Percentiles rank a stretch among this genome's conserved stretches.
phyloP scores from a whole-genome alignment of 164 flowering plant genomes.

The Magnolia officinalis region DNA sequence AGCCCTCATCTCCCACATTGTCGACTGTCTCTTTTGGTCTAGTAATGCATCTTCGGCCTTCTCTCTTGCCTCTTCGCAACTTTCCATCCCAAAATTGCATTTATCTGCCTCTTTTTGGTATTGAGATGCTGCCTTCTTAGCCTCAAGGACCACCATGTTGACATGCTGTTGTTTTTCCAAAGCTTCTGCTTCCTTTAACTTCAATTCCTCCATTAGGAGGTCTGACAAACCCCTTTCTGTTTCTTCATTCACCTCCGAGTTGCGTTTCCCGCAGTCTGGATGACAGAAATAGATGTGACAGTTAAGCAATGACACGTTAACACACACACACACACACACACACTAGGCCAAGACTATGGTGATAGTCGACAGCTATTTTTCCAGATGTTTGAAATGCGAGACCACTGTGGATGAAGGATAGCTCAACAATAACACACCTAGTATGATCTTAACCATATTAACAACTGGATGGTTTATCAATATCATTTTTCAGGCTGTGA shows the following conservation, averaged over 20 bases:
- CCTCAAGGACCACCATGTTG: constrained; percentile 53
- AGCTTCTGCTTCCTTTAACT: constrained; percentile 44
- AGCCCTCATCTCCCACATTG: constrained; percentile 76
- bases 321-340: too few species aligned
- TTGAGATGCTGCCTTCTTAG: constrained; percentile 81
- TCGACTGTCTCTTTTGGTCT: constrained; percentile 60
- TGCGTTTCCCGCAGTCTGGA: constrained; percentile 59
- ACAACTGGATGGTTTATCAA: too few species aligned
- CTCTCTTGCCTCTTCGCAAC: constrained; percentile 92
- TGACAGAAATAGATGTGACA: not conserved
- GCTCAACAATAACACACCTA: too few species aligned
- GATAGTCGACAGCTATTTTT: too few species aligned
- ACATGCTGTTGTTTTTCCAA: constrained; percentile 41
- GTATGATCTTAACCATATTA: too few species aligned
- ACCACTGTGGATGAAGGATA: too few species aligned
- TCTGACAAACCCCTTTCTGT: constrained; percentile 43
- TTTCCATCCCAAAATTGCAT: constrained; percentile 95
- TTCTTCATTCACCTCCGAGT: constrained; percentile 50
- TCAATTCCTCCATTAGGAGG: constrained; percentile 43
- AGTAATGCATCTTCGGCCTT: constrained; percentile 61
- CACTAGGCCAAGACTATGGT: too few species aligned
- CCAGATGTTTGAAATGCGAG: too few species aligned
- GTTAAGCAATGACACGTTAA: not conserved
- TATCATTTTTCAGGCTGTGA: too few species aligned
- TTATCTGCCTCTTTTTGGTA: constrained; percentile 96